Conservation (phyloP, 2,329 filamentous ascomycete species). For the Sporothrix pallida region DNA sequence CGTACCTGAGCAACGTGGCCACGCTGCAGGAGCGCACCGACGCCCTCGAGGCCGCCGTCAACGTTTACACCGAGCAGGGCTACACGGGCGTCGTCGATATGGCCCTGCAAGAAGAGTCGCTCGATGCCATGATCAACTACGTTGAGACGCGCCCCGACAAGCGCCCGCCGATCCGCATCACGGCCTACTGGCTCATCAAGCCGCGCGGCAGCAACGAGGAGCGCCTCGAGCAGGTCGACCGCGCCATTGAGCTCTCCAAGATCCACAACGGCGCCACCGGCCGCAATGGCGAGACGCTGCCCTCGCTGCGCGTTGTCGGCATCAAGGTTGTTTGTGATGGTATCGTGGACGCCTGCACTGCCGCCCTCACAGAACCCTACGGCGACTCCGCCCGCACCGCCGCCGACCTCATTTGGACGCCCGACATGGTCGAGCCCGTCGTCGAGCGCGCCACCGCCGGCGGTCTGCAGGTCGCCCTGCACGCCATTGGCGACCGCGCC, state of each 20-base stretch:
- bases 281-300: conserved; percentile 43
- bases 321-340: conserved; percentile 71
- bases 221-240: conserved; percentile 56
- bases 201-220: conserved; percentile 53
- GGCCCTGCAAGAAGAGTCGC: conserved; percentile 63
- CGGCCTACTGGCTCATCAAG: conserved; percentile 62
- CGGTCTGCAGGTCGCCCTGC: conserved; percentile 66
- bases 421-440: conserved; percentile 57
- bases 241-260: conserved; percentile 55
- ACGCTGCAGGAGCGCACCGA: conserved; percentile 55
- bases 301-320: conserved; percentile 60
- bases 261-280: conserved; percentile 45
- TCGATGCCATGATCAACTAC: conserved; percentile 55
- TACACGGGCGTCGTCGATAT: conserved; percentile 64
- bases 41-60: conserved; percentile 54
- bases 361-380: conserved; percentile 65
- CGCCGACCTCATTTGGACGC: conserved; percentile 61
- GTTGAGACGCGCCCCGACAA: conserved; percentile 39
- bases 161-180: conserved; percentile 54
- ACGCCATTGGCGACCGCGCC: conserved; percentile 69
- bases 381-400: conserved; percentile 48
- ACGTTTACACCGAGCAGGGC: conserved; percentile 56
- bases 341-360: conserved; percentile 69
- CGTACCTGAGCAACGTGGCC: conserved; percentile 56
- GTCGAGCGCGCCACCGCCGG: conserved; percentile 59